Conservation (phyloP, 345 rosid species). For the Arabidopsis suecica region DNA sequence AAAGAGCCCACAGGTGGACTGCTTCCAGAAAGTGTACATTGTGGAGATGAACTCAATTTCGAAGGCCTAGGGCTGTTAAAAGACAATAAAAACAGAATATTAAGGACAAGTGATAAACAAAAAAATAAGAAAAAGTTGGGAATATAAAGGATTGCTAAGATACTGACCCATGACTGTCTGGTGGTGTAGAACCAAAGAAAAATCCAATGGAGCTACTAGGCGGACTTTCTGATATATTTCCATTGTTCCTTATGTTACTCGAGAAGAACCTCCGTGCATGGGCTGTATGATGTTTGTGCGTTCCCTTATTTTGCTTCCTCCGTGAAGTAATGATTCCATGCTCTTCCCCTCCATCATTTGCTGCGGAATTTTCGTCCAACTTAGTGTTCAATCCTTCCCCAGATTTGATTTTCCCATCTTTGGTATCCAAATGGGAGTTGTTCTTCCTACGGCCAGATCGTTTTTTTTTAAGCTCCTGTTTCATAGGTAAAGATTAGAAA, state of each 20-base stretch:
- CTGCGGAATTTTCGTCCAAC: slow-evolving; percentile 53
- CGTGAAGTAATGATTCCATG: slow-evolving; percentile 55
- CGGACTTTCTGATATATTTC: slow-evolving; percentile 83
- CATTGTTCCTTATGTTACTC: slow-evolving; percentile 76
- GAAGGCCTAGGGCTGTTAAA: slow-evolving; percentile 71
- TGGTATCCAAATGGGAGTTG: slow-evolving; percentile 57
- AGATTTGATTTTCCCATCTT: slow-evolving; percentile 61
- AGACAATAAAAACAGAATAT: slow-evolving; percentile 21
- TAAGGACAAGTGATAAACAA: not conserved
- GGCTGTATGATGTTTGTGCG: slow-evolving; percentile 66
- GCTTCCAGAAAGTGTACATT: slow-evolving; percentile 67
- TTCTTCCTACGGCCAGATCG: slow-evolving; percentile 59
- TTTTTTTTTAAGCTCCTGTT: slow-evolving; percentile 79
- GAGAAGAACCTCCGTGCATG: slow-evolving; percentile 80
- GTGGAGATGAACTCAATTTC: slow-evolving; percentile 84
- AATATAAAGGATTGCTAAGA: slow-evolving; percentile 29
- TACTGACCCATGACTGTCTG: slow-evolving; percentile 87
- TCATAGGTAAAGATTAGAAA: slow-evolving; percentile 26
- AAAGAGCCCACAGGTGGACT: slow-evolving; percentile 97
- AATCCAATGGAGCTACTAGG: slow-evolving; percentile 94
- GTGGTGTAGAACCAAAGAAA: slow-evolving; percentile 97
- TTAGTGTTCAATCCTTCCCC: slow-evolving; percentile 51
- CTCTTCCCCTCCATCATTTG: slow-evolving; percentile 62
- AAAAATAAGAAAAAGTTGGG: slow-evolving; percentile 22
- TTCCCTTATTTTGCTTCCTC: slow-evolving; percentile 69